These are phyloP conservation scores for Phellinidium pouzarii DNA, from an alignment of 1,284 basidiomycete genomes.

Conservation along the genomic window DNA sequence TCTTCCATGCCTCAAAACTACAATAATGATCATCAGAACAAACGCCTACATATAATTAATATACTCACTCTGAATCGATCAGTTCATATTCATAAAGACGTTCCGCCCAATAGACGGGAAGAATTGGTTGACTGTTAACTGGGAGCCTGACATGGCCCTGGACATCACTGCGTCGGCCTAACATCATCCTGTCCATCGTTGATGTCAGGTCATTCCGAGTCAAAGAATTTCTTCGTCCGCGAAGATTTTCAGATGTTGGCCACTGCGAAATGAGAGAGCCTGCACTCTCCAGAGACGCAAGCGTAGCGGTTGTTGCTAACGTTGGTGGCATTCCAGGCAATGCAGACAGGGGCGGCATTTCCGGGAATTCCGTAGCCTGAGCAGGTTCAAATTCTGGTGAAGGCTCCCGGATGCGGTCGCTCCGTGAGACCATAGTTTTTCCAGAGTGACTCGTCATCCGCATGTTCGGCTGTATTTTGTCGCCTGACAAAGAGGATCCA, in stretches of 20 bases:
- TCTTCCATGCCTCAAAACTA: slow-evolving; percentile 35
- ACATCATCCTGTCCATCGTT: slow-evolving; percentile 58
- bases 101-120: slow-evolving; percentile 63
- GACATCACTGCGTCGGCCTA: slow-evolving; percentile 34
- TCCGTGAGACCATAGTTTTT: slow-evolving; percentile 15
- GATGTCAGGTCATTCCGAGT: slow-evolving; percentile 52
- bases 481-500: background rate
- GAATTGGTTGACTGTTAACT: slow-evolving; percentile 54
- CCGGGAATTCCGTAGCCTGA: slow-evolving; percentile 19
- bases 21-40: slow-evolving; percentile 11
- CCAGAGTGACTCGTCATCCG: slow-evolving; percentile 1
- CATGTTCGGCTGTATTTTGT: background rate
- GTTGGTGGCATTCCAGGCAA: slow-evolving; percentile 25
- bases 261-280: slow-evolving; percentile 25
- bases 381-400: slow-evolving; percentile 17
- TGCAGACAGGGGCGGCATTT: slow-evolving; percentile 22
- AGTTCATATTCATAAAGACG: slow-evolving; percentile 47
- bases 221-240: slow-evolving; percentile 35
- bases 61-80: slow-evolving; percentile 44
- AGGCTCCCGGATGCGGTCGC: slow-evolving; percentile 16
- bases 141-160: slow-evolving; percentile 35
- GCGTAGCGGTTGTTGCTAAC: slow-evolving; percentile 41
- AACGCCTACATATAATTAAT: slow-evolving; percentile 12
- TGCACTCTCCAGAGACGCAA: slow-evolving; percentile 42
- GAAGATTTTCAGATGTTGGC: slow-evolving; percentile 24